These are phyloP conservation scores for California macrophylla DNA, from an alignment of 441 rosid species.

Conservation along the genomic window DNA sequence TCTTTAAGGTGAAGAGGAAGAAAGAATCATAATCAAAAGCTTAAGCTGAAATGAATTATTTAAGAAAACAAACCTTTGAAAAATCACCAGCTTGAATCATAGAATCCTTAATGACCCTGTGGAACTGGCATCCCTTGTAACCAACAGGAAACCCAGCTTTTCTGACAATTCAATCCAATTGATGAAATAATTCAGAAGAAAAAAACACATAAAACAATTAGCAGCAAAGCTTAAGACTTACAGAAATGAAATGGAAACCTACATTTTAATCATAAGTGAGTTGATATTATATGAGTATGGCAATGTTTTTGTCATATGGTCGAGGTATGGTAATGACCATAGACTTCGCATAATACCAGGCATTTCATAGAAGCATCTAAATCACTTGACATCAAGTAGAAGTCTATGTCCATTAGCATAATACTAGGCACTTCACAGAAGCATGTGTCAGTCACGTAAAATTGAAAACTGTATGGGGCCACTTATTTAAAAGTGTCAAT, in stretches of 20 bases:
- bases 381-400: no score
- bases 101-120: slow-evolving; percentile 86
- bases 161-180: slow-evolving; percentile 35
- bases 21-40: no score
- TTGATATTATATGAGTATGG: no score
- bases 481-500: no score
- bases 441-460: background rate
- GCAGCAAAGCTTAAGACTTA: background rate
- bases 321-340: no score
- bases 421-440: background rate
- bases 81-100: slow-evolving; percentile 97
- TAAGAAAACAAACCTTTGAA: slow-evolving; percentile 43
- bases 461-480: no score
- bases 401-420: no score
- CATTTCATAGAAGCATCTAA: no score
- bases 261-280: background rate
- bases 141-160: slow-evolving; percentile 85
- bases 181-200: slow-evolving; percentile 5
- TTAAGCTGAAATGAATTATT: background rate
- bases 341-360: no score
- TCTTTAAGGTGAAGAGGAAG: background rate
- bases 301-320: no score
- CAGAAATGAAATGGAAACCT: background rate
- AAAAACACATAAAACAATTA: background rate
- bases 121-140: slow-evolving; percentile 84